Base-by-base conservation (phyloP, 2,329 filamentous ascomycete species). In the Colletotrichum sp. region DNA sequence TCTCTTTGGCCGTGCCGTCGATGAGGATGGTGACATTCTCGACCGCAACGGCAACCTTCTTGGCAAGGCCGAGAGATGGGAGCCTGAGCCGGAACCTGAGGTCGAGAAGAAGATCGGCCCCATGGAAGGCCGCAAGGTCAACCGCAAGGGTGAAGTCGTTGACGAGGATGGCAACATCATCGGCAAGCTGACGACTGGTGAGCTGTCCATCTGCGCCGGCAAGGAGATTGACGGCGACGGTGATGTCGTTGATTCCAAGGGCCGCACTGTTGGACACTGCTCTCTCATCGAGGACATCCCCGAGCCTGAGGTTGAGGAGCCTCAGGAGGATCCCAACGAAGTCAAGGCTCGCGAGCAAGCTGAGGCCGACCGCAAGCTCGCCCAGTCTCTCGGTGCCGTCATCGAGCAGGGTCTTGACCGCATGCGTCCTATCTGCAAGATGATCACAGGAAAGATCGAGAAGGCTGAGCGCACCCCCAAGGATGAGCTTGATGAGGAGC, bases 401-500 rank as follows among this genome's bases (percentile, higher is more conserved):
- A 92, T 98, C 79, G 90, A 93, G 81, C 92, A 96, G 83, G 95
- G 95, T 16, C 89, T 98, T 8, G 95, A 98, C 81, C 94, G 93
- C 83, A 92, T 98, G 82, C 93, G 94, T 79, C 96, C 96, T 12
- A 92, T 98, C 82, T 94, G 95, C 89, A 95, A 95, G 86, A 91
- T 95, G 88, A 98, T 98, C 84, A 94, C 92, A 6, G 93, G 96
- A 91, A 90, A 93, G 86, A 94, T 98, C 80, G 95, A 98, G 80
- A 89, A 89, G 71, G 95, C 95, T 32, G 95, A 98, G 84, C 91
- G 92, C 78, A 95, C 94, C 32, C 93, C 94, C 59, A 94, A 95
- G 85, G 95, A 98, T 6, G 95, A 98, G 80, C 93, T 96, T 28
- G 95, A 98, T 81, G 96, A 98, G 83, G 95, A 98, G 81, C 91